phyloP scores from a whole-genome alignment of 2,329 filamentous ascomycete species.

The Phyllosticta citrichinensis region DNA sequence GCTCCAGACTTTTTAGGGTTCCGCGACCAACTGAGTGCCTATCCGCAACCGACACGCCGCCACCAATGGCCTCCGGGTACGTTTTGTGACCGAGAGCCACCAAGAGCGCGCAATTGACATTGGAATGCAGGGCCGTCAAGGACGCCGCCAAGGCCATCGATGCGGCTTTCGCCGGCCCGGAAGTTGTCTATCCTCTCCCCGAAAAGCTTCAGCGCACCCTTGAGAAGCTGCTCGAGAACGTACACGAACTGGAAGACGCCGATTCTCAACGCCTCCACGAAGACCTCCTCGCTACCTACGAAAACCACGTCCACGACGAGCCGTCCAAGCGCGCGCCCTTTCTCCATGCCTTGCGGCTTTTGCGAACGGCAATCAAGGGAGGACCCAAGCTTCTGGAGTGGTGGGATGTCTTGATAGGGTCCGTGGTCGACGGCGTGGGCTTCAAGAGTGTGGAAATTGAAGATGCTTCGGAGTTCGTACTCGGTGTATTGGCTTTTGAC shows the following conservation, averaged over 20 bases:
- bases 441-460: slow-evolving; percentile 54
- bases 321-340: slow-evolving; percentile 55
- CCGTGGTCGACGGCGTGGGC: slow-evolving; percentile 46
- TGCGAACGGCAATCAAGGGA: slow-evolving; percentile 55
- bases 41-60: not conserved
- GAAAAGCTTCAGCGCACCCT: slow-evolving; percentile 54
- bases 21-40: not conserved
- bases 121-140: slow-evolving; percentile 33
- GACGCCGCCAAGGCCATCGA: slow-evolving; percentile 39
- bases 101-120: slow-evolving; percentile 4
- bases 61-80: slow-evolving; percentile 8
- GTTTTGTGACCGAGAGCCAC: not conserved
- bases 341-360: slow-evolving; percentile 52
- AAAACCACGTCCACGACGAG: slow-evolving; percentile 50
- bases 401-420: slow-evolving; percentile 56
- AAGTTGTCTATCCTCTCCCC: slow-evolving; percentile 48
- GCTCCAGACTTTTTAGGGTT: not conserved
- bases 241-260: slow-evolving; percentile 56
- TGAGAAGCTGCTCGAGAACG: slow-evolving; percentile 56
- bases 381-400: slow-evolving; percentile 56
- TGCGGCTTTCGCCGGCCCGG: slow-evolving; percentile 31
- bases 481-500: slow-evolving; percentile 55
- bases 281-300: slow-evolving; percentile 58
- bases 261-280: slow-evolving; percentile 64
- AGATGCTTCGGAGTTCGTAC: slow-evolving; percentile 55